phyloP scores from a whole-genome alignment of 1,284 basidiomycete genomes.

The Pyrrhoderma lamaoense region DNA sequence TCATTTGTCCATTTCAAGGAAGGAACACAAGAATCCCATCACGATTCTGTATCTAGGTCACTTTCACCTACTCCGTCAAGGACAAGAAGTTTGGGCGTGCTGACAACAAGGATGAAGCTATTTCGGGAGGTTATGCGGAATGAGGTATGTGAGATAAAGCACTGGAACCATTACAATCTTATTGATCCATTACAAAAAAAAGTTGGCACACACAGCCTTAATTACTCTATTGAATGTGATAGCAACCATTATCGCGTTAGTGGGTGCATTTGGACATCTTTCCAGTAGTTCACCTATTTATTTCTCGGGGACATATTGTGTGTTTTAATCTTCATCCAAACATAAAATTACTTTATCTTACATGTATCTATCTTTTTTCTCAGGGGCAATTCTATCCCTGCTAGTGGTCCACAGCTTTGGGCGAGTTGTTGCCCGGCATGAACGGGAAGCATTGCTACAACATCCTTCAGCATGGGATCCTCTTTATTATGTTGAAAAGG shows the following conservation, averaged over 20 bases:
- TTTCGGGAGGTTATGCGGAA: constrained; percentile 52
- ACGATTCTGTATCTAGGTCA: constrained; percentile 8
- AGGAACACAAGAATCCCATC: constrained; percentile 19
- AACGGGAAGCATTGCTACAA: constrained; percentile 49
- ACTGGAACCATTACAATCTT: not conserved
- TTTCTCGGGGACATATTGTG: constrained; percentile 54
- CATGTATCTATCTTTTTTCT: constrained; percentile 10
- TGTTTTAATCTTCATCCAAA: too few species aligned
- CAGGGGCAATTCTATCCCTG: constrained; percentile 53
- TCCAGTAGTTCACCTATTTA: constrained; percentile 32
- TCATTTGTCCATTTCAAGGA: constrained; percentile 17
- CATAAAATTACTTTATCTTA: not conserved
- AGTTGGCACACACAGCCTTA: constrained; percentile 53
- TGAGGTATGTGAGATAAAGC: constrained; percentile 37
- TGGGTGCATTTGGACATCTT: constrained; percentile 42
- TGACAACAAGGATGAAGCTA: constrained; percentile 46
- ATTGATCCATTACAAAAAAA: constrained; percentile 15
- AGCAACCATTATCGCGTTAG: constrained; percentile 41
- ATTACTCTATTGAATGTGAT: constrained; percentile 45
- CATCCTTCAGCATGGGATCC: constrained; percentile 40
- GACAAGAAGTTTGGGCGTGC: constrained; percentile 37
- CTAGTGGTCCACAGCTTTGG: constrained; percentile 56
- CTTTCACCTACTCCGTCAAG: constrained; percentile 33
- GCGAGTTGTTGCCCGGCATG: constrained; percentile 55
- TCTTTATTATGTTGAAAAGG: constrained; percentile 18